A percentile compares a stretch with the other conserved stretches of the same genome.
These are phyloP conservation scores for Telopea speciosissima DNA, from an alignment of 177 flowering plant species.

Conservation along the genomic window DNA sequence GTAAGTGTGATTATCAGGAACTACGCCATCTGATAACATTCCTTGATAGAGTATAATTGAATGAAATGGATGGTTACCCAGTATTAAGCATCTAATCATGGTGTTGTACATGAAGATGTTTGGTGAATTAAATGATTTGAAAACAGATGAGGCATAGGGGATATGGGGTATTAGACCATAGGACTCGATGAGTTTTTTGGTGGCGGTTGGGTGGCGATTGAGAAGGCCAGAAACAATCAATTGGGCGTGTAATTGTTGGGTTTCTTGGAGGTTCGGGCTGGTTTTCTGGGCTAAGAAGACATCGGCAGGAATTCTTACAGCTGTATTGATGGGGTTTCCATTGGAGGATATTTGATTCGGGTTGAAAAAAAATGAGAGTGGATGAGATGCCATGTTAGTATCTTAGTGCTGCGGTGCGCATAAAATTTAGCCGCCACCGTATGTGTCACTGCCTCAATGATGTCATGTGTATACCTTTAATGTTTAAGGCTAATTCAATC, in stretches of 20 bases:
- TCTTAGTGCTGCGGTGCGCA: too few species aligned
- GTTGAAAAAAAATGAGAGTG: not conserved
- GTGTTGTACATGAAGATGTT: slow-evolving; percentile 28
- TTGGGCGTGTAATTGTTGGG: slow-evolving; percentile 31
- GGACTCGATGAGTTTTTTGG: slow-evolving; percentile 24
- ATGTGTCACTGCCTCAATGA: too few species aligned
- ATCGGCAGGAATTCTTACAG: slow-evolving; percentile 11
- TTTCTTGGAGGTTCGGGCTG: slow-evolving; percentile 21
- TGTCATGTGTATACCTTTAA: too few species aligned
- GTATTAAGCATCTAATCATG: slow-evolving; percentile 29
- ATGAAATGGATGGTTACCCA: slow-evolving; percentile 10
- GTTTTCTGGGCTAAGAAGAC: slow-evolving; percentile 13
- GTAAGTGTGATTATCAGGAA: slow-evolving; percentile 33
- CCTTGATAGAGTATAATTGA: slow-evolving; percentile 18
- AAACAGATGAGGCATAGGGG: slow-evolving; percentile 18
- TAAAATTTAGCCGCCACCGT: too few species aligned
- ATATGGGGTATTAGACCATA: slow-evolving; percentile 17
- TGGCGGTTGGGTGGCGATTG: slow-evolving; percentile 11
- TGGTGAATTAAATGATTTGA: slow-evolving; percentile 17
- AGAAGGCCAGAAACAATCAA: slow-evolving; percentile 28
- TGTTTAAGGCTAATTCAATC: too few species aligned
- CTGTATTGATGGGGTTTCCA: not conserved
- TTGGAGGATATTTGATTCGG: not conserved
- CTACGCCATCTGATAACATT: slow-evolving; percentile 13
- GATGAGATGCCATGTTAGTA: not conserved